Base-by-base conservation (phyloP, 2,329 filamentous ascomycete species). In the Fusarium newnesense region DNA sequence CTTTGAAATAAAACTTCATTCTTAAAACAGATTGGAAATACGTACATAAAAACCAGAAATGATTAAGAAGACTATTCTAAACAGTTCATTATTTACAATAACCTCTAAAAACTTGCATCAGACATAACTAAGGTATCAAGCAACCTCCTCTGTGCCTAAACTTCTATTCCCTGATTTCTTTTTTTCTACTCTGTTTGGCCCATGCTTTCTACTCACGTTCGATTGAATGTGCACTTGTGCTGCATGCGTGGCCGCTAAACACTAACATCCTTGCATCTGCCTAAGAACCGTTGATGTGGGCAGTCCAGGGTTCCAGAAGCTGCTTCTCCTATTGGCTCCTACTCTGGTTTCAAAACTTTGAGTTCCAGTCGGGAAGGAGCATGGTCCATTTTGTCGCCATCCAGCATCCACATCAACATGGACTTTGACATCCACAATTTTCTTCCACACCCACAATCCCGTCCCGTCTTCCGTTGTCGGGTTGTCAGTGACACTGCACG, bases 291-390 rank as follows among this genome's bases (percentile, higher is more conserved):
- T 69, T 69, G 66, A 70, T 69, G 67, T 69, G 66, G 66, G 32
- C 39, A 40, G 52, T 13, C 28, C 69, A 65, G 65, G 73, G 75
- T 68, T 74, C 62, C 26, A 37, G 24, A 43, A 21, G 21, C 32
- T 42, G 30, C 42, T 30, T 52, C 40, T 69, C 40, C 43, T 42
- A 74, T 74, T 74, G 71, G 71, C 28, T 46, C 32, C 30, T 40
- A 43, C 10, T 49, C 67, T 61, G 69, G 72, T 74, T 74, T 75
- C 72, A 67, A 74, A 72, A 74, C 63, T 65, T 53, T 50, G 57
- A 66, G 72, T 67, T 74, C 72, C 72, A 74, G 68, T 62, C 62
- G 57, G 72, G 72, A 74, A 74, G 72, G 72, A 74, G 72, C 69
- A 70, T 54, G 64, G 64, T 56, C 72, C 64, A 67, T 67, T 68